phyloP scores from a whole-genome alignment of 306 rosid genomes.

The Cicer yamashitae region DNA sequence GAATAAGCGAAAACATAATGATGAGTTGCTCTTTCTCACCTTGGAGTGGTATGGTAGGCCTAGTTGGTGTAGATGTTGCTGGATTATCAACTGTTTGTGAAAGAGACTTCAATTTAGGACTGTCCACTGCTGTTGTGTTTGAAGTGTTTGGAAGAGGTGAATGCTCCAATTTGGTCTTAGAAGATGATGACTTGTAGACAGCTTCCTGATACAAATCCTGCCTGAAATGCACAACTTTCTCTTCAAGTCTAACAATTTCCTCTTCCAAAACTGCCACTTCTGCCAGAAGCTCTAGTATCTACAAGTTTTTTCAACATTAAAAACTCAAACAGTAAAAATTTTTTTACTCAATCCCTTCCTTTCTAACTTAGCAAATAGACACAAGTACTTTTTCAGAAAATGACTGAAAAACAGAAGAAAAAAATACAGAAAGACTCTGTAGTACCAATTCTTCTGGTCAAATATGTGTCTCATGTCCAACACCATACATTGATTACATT shows the following conservation, averaged over 20 bases:
- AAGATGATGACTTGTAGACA: slow-evolving; percentile 75
- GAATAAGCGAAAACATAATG: slow-evolving; percentile 20
- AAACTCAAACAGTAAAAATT: slow-evolving; percentile 23
- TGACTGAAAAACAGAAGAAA: slow-evolving; percentile 4
- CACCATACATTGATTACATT: not conserved
- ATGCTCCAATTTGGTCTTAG: slow-evolving; percentile 62
- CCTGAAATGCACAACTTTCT: slow-evolving; percentile 76
- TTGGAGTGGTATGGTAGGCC: slow-evolving; percentile 40
- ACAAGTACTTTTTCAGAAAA: slow-evolving; percentile 9
- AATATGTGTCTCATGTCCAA: not conserved
- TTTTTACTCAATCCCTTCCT: slow-evolving; percentile 20
- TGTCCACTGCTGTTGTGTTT: slow-evolving; percentile 42
- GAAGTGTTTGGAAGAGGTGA: slow-evolving; percentile 48
- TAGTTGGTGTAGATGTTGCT: slow-evolving; percentile 19
- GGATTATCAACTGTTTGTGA: slow-evolving; percentile 49
- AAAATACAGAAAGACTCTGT: not conserved
- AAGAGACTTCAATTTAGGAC: slow-evolving; percentile 55
- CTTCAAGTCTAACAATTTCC: slow-evolving; percentile 95
- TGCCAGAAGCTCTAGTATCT: slow-evolving; percentile 87
- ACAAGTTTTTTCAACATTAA: slow-evolving; percentile 20
- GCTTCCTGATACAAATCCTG: slow-evolving; percentile 93
- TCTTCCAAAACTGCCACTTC: slow-evolving; percentile 99
- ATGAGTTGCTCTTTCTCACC: slow-evolving; percentile 55
- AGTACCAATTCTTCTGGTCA: not conserved
- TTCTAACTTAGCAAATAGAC: slow-evolving; percentile 14